phyloP scores from a whole-genome alignment of 202 grass and related monocot species.

The Setaria italica region DNA sequence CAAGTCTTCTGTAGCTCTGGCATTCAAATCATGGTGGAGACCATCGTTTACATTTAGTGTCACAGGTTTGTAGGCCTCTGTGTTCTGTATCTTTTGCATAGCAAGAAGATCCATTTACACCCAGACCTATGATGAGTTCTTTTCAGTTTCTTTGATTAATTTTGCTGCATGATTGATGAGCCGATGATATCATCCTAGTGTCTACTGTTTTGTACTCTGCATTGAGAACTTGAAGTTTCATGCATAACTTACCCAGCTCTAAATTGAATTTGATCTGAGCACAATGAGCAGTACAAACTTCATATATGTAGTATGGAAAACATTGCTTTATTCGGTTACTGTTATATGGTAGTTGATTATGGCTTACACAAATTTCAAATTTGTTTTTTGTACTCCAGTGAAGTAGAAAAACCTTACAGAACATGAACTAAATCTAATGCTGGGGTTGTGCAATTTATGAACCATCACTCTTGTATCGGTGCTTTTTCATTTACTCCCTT shows the following conservation, averaged over 20 bases:
- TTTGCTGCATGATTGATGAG: neutral
- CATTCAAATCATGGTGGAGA: conserved; percentile 99
- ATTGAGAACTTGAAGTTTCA: neutral
- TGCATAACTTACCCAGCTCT: neutral
- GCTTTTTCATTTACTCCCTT: neutral
- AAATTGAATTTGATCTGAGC: neutral
- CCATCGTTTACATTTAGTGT: conserved; percentile 90
- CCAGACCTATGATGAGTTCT: neutral
- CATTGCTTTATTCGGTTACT: neutral
- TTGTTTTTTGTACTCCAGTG: neutral
- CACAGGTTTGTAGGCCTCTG: conserved; percentile 59
- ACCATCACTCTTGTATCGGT: neutral
- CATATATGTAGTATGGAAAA: neutral
- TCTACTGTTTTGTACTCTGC: neutral
- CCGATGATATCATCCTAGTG: neutral
- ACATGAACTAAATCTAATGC: neutral
- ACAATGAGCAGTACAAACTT: neutral
- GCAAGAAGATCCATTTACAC: conserved; percentile 1
- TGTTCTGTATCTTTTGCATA: neutral
- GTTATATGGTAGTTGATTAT: neutral
- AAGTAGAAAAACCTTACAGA: neutral
- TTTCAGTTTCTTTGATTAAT: neutral
- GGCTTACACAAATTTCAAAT: conserved; percentile 3
- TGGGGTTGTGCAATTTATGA: neutral
- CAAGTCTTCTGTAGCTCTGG: conserved; percentile 75